Evolutionary conservation across 345 rosid species (phyloP), one percentile per base, ranked within the genome.

Genomic region (Passiflora organensis): DNA sequence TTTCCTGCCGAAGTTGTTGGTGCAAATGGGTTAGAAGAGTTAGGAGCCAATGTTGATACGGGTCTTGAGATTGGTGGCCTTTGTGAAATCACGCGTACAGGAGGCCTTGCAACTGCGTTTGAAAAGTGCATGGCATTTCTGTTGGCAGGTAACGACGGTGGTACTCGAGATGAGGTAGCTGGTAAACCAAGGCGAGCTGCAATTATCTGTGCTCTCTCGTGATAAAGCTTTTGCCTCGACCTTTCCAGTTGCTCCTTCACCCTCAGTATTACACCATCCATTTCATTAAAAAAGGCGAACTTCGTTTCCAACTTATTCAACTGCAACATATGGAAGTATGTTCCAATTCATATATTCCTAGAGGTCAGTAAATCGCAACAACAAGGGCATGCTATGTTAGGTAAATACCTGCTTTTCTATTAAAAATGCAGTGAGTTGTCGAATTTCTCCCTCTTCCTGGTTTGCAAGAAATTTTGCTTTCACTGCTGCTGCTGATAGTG

Each of bases 401-500:
- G 19, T 17, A 50, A 45, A 59, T 71, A 86, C 99, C 97, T 93
- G 97, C 68, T 86, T 93, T 58, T 93, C 99, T 62, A 85, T 72
- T 58, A 89, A 55, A 24, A 82, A 78, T 34, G 81, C 67, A 54
- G 86, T 76, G 39, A 94, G 97, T 53, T 72, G 82, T 65, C 73
- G 78, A 69, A 94, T 94, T 65, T 78, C 84, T 44, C 85, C 90
- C 76, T 86, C 96, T 75, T 94, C 97, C 76, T 74, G 80, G 55
- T 81, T 74, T 48, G 87, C 99, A 9, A 89, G 87, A 74, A 78
- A 56, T 67, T 85, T 83, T 60, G 99, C 99, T 80, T 84, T 89
- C 53, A 93, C 96, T 47, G 97, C 87, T 76, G 99, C 99, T 13
- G 97, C 97, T 53, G 97, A 75, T 44, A 94, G 75, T 56, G 96